Base-by-base conservation (phyloP, 2,329 filamentous ascomycete genomes). In the Sporothrix schenckii region DNA sequence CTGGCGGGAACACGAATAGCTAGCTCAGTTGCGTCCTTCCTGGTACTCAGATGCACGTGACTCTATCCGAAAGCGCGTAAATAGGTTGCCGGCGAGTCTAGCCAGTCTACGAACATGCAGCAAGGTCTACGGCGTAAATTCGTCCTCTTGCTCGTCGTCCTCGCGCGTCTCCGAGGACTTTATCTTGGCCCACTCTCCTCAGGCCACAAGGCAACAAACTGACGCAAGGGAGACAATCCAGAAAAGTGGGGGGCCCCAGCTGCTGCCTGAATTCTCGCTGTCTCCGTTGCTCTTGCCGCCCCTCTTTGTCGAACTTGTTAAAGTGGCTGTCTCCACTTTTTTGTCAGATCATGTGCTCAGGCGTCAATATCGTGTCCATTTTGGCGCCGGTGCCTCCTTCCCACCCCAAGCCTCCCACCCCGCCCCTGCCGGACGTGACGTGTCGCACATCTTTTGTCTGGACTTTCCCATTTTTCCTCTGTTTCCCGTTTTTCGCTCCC, bases 281-380 rank as follows among this genome's bases (percentile, higher is more conserved):
- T 34, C 30, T 34, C 30, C 7, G 60, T 65, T 24, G 39, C 39
- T 47, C 39, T 63, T 44, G 39, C 58, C 41, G n/a, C 44, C 24
- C 24, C 41, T 50, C 44, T n/a, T 21, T 41, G 10, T 16, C 4
- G 2, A 16, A 44, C 39, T 21, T 16, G n/a, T 66, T 53, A 53
- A 66, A 66, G 63, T 66, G 63, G 19, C n/a, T 13, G 27, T 47
- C 53, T 53, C 66, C 70, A 66, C 52, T 66, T 63, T 69, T 47
- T 21, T 0, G 56, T 44, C 34, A 60, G 66, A 69, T 76, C 75
- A 76, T 74, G 72, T 76, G 75, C 74, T 66, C 71, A 74, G 74
- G 75, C 74, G 75, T 73, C 73, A 75, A 49, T 73, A 73, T 74
- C 75, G 75, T 72, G 75, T 53, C 50, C 63, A 66, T 52, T 66